A percentile compares a stretch with the other conserved stretches of the same genome.
Conservation (phyloP, 2,329 filamentous ascomycete genomes). For the Magnaporthiopsis rhizophila region DNA sequence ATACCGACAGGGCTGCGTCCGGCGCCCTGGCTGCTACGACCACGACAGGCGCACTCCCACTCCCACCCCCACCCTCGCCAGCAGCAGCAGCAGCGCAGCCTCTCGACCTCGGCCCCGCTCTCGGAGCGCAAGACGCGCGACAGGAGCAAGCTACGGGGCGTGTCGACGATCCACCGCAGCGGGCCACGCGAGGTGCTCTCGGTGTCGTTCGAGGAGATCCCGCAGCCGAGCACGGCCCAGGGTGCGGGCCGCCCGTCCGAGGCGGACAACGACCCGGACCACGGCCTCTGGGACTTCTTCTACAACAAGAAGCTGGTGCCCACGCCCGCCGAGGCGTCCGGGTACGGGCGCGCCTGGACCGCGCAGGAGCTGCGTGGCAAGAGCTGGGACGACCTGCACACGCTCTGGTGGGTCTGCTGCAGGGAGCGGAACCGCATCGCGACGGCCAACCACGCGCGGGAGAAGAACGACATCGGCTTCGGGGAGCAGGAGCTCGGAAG, state of each 20-base stretch:
- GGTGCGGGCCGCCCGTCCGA: slow-evolving; percentile 41
- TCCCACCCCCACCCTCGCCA: no score
- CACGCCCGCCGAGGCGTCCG: slow-evolving; percentile 61
- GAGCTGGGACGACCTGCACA: slow-evolving; percentile 88
- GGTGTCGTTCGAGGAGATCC: slow-evolving; percentile 63
- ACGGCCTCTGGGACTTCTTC: slow-evolving; percentile 93
- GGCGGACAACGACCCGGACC: slow-evolving; percentile 58
- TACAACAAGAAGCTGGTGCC: slow-evolving; percentile 59
- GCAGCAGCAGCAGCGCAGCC: slow-evolving; percentile 20
- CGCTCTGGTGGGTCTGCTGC: slow-evolving; percentile 88
- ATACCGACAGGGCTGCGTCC: neutral
- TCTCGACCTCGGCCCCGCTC: slow-evolving; percentile 48
- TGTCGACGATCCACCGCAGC: slow-evolving; percentile 72
- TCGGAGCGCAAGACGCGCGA: slow-evolving; percentile 53
- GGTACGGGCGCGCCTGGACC: slow-evolving; percentile 76
- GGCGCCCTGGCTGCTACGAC: neutral
- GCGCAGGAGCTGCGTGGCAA: slow-evolving; percentile 80
- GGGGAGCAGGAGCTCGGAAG: slow-evolving; percentile 59
- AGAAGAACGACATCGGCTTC: slow-evolving; percentile 60
- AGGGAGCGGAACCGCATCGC: slow-evolving; percentile 84
- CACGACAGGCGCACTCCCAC: neutral
- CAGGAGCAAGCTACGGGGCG: slow-evolving; percentile 70
- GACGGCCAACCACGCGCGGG: slow-evolving; percentile 66
- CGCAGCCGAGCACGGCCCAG: slow-evolving; percentile 49
- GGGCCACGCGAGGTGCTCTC: slow-evolving; percentile 69